A percentile compares a stretch with the other conserved stretches of the same genome.
Evolutionary conservation across 2,329 filamentous ascomycete genomes (phyloP).

Genomic region (Plectosphaerella plurivora): DNA sequence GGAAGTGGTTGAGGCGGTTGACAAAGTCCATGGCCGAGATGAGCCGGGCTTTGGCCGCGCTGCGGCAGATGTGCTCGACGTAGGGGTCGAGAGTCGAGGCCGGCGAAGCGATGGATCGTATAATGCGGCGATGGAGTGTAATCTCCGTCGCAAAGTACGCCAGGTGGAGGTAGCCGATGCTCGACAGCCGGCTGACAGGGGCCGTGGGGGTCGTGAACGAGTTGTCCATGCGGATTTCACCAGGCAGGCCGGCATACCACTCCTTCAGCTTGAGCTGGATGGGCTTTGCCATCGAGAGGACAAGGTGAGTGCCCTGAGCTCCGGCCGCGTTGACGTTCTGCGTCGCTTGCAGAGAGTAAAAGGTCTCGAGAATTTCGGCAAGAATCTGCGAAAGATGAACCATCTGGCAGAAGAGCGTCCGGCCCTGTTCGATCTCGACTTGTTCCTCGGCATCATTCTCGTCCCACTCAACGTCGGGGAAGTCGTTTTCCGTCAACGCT

Average conservation of each 20-base stretch:
- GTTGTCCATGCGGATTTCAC: constrained; percentile 62
- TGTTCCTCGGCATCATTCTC: constrained; percentile 58
- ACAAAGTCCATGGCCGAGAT: constrained; percentile 98
- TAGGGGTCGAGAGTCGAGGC: constrained; percentile 62
- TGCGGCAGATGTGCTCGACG: constrained; percentile 86
- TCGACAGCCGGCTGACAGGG: constrained; percentile 45
- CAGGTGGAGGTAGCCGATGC: constrained; percentile 76
- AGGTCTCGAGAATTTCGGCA: constrained; percentile 75
- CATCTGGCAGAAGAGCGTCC: constrained; percentile 70
- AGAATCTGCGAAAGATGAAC: constrained; percentile 71
- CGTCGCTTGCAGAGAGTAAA: constrained; percentile 76
- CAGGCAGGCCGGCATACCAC: constrained; percentile 71
- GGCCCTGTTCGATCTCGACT: constrained; percentile 62
- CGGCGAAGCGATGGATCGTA: constrained; percentile 63
- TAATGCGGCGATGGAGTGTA: constrained; percentile 84
- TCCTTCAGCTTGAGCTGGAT: constrained; percentile 80
- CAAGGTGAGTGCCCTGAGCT: constrained; percentile 64
- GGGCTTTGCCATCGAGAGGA: constrained; percentile 72
- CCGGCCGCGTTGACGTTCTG: constrained; percentile 63
- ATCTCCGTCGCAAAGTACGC: constrained; percentile 95
- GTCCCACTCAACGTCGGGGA: constrained; percentile 66
- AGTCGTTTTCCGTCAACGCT: constrained; percentile 61
- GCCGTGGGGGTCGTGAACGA: constrained; percentile 33
- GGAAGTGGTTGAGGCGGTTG: constrained; percentile 80
- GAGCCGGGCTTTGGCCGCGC: constrained; percentile 86